Evolutionary conservation across 768 basidiomycete species (phyloP).

Genomic region (Leccinum variicolor): DNA sequence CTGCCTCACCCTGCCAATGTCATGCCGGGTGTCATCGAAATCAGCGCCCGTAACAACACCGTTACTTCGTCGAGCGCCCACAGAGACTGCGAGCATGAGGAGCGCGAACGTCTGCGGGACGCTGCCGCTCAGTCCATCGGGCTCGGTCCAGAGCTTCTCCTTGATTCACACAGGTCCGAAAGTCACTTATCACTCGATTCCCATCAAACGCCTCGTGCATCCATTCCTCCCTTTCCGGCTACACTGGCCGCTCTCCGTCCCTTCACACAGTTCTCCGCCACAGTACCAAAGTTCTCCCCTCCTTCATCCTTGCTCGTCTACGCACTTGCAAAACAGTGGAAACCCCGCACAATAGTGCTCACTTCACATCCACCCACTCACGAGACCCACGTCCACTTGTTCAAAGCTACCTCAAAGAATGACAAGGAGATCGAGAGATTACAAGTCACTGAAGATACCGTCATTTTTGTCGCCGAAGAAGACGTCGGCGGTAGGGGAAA

Average conservation of each 20-base stretch:
- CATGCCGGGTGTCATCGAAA: conserved; percentile 72
- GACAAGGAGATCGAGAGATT: conserved; percentile 73
- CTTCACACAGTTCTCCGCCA: conserved; percentile 50
- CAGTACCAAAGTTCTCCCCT: conserved; percentile 66
- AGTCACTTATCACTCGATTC: conserved; percentile 14
- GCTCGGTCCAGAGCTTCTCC: conserved; percentile 51
- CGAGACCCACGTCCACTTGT: conserved; percentile 64
- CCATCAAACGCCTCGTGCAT: conserved; percentile 9
- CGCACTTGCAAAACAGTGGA: conserved; percentile 73
- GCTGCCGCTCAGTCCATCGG: conserved; percentile 78
- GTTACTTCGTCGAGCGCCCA: conserved; percentile 16
- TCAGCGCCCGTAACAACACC: conserved; percentile 41
- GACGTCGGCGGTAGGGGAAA: conserved; percentile 42
- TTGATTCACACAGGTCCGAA: conserved; percentile 28
- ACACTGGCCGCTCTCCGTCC: conserved; percentile 47
- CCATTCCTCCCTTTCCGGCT: conserved; percentile 61
- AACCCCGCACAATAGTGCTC: conserved; percentile 57
- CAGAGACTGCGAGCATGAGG: conserved; percentile 60
- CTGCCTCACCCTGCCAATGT: conserved; percentile 36
- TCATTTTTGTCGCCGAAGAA: conserved; percentile 68
- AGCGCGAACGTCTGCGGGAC: conserved; percentile 71
- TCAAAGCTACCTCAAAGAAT: conserved; percentile 56
- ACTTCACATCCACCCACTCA: conserved; percentile 38
- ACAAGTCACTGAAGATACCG: conserved; percentile 72
- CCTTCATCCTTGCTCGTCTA: conserved; percentile 68